phyloP scores from a whole-genome alignment of 345 rosid species.

The Euphorbia tirucalli region DNA sequence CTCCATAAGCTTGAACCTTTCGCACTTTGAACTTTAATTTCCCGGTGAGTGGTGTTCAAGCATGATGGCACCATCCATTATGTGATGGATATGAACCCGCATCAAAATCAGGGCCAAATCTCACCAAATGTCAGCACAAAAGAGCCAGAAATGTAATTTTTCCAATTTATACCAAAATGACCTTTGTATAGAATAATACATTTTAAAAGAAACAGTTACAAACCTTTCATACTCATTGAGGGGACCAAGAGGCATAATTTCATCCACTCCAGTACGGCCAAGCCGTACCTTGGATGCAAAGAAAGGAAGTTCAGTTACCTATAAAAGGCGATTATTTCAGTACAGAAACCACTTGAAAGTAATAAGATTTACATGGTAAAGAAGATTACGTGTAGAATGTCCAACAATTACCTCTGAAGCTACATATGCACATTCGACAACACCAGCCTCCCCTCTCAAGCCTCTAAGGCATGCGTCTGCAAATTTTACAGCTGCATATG shows the following conservation, averaged over 20 bases:
- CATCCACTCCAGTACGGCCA: conserved; percentile 74
- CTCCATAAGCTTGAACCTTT: too few relatives aligned
- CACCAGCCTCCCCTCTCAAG: conserved; percentile 75
- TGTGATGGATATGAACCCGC: too few relatives aligned
- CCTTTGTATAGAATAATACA: background rate
- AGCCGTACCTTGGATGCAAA: conserved; percentile 85
- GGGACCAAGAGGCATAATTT: conserved; percentile 74
- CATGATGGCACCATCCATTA: too few relatives aligned
- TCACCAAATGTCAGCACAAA: too few relatives aligned
- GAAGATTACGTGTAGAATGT: background rate
- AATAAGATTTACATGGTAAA: background rate
- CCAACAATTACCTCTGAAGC: conserved; percentile 57
- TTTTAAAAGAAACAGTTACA: background rate
- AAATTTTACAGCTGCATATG: conserved; percentile 96
- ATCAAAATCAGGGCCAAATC: too few relatives aligned
- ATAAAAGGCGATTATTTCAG: background rate
- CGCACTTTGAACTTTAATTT: too few relatives aligned
- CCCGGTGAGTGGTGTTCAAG: too few relatives aligned
- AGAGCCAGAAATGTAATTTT: too few relatives aligned
- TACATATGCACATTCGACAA: conserved; percentile 74
- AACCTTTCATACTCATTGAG: conserved; percentile 85
- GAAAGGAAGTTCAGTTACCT: conserved; percentile 98
- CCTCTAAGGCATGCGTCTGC: conserved; percentile 90
- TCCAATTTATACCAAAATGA: background rate
- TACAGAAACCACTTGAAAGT: background rate